Conservation (phyloP, 768 basidiomycete species). For the Kwoniella shandongensis region DNA sequence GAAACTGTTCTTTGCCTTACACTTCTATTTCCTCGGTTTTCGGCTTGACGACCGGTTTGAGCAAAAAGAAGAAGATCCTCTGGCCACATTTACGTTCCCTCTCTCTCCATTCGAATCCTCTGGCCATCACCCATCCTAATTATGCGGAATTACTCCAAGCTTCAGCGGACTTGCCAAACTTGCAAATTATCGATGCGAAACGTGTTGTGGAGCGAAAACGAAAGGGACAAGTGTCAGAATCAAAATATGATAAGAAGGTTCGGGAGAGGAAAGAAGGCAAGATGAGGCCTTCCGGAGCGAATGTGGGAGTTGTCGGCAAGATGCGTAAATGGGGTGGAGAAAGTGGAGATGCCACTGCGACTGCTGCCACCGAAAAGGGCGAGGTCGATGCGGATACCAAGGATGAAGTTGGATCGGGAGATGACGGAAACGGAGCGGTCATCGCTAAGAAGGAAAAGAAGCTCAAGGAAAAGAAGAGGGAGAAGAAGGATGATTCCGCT, state of each 20-base stretch:
- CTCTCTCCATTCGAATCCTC: constrained; percentile 40
- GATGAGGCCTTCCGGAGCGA: constrained; percentile 41
- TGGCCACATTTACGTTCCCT: constrained; percentile 40
- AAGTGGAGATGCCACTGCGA: too few species aligned
- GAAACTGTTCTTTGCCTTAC: constrained; percentile 39
- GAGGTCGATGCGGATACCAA: constrained; percentile 1
- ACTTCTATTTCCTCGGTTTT: constrained; percentile 21
- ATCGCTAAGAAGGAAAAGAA: constrained; percentile 3
- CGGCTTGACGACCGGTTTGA: background rate
- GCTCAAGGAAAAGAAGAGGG: background rate
- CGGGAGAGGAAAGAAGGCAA: constrained; percentile 33
- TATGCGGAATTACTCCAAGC: constrained; percentile 32
- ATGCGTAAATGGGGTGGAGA: constrained; percentile 37
- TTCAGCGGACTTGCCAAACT: constrained; percentile 25
- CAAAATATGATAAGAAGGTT: constrained; percentile 22
- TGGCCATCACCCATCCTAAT: constrained; percentile 27
- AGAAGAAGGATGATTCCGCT: background rate
- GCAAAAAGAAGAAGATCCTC: constrained; percentile 4
- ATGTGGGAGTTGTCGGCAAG: constrained; percentile 21
- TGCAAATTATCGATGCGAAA: constrained; percentile 49
- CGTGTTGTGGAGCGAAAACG: constrained; percentile 40
- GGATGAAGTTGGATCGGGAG: constrained; percentile 4
- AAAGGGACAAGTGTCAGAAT: constrained; percentile 37
- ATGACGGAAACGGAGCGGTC: constrained; percentile 8
- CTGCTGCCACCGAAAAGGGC: background rate